These are phyloP conservation scores for Lepidopterella palustris DNA, from an alignment of 495 filamentous ascomycete species.

Conservation along the genomic window DNA sequence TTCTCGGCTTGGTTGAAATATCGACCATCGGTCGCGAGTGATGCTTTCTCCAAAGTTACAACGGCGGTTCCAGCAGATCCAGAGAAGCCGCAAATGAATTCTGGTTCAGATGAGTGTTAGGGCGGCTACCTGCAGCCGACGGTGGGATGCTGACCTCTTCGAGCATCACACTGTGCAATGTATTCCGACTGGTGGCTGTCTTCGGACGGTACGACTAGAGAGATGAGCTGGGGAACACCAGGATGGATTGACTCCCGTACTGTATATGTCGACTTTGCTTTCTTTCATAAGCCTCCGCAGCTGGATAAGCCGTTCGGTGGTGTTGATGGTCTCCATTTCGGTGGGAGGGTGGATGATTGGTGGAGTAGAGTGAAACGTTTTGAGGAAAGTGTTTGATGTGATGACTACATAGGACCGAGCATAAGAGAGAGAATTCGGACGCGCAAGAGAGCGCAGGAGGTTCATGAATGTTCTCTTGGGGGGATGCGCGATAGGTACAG, in stretches of 20 bases:
- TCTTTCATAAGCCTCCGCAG: constrained; percentile 85
- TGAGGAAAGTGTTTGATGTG: neutral
- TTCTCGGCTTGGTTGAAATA: constrained; percentile 97
- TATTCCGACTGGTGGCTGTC: constrained; percentile 98
- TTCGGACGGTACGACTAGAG: constrained; percentile 86
- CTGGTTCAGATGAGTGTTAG: constrained; percentile 36
- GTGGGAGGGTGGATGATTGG: constrained; percentile 36
- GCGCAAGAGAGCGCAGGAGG: constrained; percentile 13
- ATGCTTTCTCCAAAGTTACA: constrained; percentile 77
- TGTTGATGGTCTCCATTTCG: constrained; percentile 83
- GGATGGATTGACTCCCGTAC: constrained; percentile 47
- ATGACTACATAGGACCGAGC: constrained; percentile 15
- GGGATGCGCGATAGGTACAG: neutral
- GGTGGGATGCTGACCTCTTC: constrained; percentile 56
- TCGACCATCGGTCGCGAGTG: constrained; percentile 88
- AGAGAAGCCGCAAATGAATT: constrained; percentile 89
- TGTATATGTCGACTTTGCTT: constrained; percentile 84
- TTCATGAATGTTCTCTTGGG: neutral
- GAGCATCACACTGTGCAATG: constrained; percentile 86
- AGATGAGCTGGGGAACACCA: constrained; percentile 3
- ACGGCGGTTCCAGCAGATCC: constrained; percentile 93
- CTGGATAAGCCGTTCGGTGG: constrained; percentile 64
- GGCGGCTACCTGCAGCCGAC: neutral
- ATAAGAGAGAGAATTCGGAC: neutral
- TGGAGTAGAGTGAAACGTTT: constrained; percentile 20